These are phyloP conservation scores for Neurospora sp. DNA, from an alignment of 495 filamentous ascomycete genomes.

Conservation along the genomic window DNA sequence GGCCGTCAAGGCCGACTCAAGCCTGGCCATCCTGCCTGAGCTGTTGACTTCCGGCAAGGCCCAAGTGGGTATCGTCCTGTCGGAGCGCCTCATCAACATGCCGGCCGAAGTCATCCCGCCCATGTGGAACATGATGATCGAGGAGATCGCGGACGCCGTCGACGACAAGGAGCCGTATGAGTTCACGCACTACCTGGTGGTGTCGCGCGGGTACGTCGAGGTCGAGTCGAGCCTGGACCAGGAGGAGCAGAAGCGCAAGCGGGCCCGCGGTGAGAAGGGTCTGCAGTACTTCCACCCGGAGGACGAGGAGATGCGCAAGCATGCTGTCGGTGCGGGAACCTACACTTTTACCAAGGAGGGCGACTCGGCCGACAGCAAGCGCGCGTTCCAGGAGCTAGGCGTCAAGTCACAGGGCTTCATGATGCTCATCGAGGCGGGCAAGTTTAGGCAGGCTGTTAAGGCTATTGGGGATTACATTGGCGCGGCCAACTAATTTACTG, in stretches of 20 bases:
- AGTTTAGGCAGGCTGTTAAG: slow-evolving; percentile 58
- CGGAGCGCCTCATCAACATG: slow-evolving; percentile 91
- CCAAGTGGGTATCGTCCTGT: slow-evolving; percentile 69
- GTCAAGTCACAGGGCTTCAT: slow-evolving; percentile 73
- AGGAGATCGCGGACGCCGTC: slow-evolving; percentile 83
- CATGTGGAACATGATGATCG: slow-evolving; percentile 91
- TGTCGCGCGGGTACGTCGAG: slow-evolving; percentile 86
- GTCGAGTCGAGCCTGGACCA: slow-evolving; percentile 70
- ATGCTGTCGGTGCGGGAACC: slow-evolving; percentile 53
- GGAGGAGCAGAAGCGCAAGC: slow-evolving; percentile 63
- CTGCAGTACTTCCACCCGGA: slow-evolving; percentile 93
- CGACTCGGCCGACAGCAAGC: slow-evolving; percentile 78
- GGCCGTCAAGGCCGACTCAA: slow-evolving; percentile 19
- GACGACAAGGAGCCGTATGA: slow-evolving; percentile 87
- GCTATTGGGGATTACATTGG: slow-evolving; percentile 62
- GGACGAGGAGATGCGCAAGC: slow-evolving; percentile 76
- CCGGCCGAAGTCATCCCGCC: slow-evolving; percentile 84
- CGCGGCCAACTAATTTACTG: slow-evolving; percentile 7
- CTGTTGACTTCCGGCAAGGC: slow-evolving; percentile 49
- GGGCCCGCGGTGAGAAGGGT: slow-evolving; percentile 48
- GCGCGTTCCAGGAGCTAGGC: slow-evolving; percentile 89
- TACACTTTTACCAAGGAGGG: slow-evolving; percentile 73
- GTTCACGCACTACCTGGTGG: slow-evolving; percentile 85
- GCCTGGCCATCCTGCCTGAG: slow-evolving; percentile 39
- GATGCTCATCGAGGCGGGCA: slow-evolving; percentile 63